Base-by-base conservation (phyloP, 768 basidiomycete species). In the Tylopilus intermedius region DNA sequence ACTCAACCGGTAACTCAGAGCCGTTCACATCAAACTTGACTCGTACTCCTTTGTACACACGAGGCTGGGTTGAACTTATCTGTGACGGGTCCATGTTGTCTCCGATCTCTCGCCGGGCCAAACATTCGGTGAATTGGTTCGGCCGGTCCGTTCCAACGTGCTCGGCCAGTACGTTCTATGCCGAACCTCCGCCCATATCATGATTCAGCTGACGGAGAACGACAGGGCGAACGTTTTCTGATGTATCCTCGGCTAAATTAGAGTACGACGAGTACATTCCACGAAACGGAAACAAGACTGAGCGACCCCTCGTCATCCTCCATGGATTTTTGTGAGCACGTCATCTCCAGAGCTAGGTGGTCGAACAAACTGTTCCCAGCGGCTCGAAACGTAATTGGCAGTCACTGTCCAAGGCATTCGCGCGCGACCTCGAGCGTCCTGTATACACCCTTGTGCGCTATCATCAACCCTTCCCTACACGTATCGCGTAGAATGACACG, bases 341-440 rank as follows among this genome's bases (percentile, higher is more conserved):
- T 32, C 24, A n/a, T 30, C 48, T 45, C 7, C 29, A n/a, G 38
- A 21, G 35, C 54, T 38, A 8, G 15, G 9, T 50, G 22, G 37
- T 43, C 43, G 32, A 59, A 55, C 22, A 22, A 30, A 26, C 45
- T 21, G 11, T 29, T 32, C 39, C 27, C 59, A 93, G 90, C 59
- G 92, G 91, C 0, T 90, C 86, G 37, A 93, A 94, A 65, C 81
- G 92, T 53, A 95, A 95, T 65, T 96, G 91, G 90, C 73, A 79
- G 5, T 88, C 89, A 0, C 74, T 95, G 5, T 80, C 88, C 6
- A 90, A 88, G 60, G 80, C 82, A 0, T 83, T 96, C 55, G 73
- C 79, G n/a, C 73, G 76, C 30, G 79, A 82, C 47, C 73, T 90
- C 1, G 67, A 76, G 3, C 74, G 83, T 52, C 83, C 88, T 2